Evolutionary conservation across 139 green algal genomes (phyloP).

Genomic region (Eudorina sp.): DNA sequence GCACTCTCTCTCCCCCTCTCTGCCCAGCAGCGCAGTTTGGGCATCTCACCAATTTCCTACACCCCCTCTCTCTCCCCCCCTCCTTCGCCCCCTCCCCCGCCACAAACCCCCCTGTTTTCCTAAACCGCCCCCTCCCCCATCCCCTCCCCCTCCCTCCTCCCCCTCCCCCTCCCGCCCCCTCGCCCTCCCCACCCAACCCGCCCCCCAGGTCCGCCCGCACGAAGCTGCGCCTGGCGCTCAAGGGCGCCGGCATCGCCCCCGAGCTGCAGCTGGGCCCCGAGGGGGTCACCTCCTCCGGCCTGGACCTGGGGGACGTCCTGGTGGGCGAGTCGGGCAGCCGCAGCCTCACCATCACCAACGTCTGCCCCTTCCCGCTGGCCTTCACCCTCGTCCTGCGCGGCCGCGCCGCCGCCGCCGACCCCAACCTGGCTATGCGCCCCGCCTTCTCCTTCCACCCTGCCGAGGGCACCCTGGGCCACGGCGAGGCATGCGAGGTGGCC

Average conservation of each 20-base stretch:
- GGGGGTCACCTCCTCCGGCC: constrained; percentile 41
- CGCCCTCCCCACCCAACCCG: not conserved
- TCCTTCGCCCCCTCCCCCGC: not conserved
- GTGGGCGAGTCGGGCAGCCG: constrained; percentile 58
- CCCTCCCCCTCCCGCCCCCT: not conserved
- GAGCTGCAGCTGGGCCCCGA: constrained; percentile 63
- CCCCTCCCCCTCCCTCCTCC: not conserved
- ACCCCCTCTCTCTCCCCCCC: not conserved
- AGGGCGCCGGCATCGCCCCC: constrained; percentile 71
- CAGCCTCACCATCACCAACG: constrained; percentile 71
- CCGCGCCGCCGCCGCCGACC: constrained; percentile 12
- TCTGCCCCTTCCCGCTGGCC: constrained; percentile 70
- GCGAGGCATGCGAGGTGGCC: constrained; percentile 56
- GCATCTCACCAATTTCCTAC: too few relatives aligned
- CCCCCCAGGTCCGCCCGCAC: constrained; percentile 54
- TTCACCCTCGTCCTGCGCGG: constrained; percentile 45
- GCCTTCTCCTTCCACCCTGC: constrained; percentile 60
- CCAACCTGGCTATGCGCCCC: constrained; percentile 47
- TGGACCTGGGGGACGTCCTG: constrained; percentile 73
- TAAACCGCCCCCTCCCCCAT: not conserved
- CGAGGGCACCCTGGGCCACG: constrained; percentile 62
- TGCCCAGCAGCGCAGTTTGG: too few relatives aligned
- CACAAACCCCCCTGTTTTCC: not conserved
- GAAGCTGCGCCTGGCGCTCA: constrained; percentile 64
- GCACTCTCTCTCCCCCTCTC: too few relatives aligned